These are phyloP conservation scores for Yarrowia divulgata DNA, from an alignment of 805 yeast genomes.

Conservation along the genomic window DNA sequence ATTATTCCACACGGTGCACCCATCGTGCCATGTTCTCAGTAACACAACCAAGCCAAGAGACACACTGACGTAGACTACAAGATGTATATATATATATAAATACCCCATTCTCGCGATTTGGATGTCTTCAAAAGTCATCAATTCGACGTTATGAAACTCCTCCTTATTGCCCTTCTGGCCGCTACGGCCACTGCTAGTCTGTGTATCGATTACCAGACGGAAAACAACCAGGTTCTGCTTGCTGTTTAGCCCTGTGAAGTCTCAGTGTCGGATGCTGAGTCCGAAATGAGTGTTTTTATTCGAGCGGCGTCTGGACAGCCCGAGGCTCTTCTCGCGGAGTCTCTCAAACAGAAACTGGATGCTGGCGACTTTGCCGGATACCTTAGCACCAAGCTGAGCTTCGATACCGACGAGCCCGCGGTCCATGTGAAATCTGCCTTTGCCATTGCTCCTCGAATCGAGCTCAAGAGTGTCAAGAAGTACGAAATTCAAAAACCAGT, in stretches of 20 bases:
- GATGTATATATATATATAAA: neutral
- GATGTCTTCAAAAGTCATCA: neutral
- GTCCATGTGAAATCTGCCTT: neutral
- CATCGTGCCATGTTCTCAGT: no score
- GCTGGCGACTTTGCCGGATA: constrained; percentile 7
- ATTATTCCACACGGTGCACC: no score
- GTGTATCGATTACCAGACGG: constrained; percentile 9
- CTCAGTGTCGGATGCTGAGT: neutral
- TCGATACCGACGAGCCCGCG: constrained; percentile 3
- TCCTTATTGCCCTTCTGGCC: neutral
- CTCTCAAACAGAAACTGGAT: constrained; percentile 12
- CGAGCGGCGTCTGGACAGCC: constrained; percentile 13
- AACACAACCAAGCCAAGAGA: neutral
- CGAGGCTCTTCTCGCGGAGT: constrained; percentile 1
- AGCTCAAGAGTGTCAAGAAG: constrained; percentile 19
- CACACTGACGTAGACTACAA: constrained; percentile 9
- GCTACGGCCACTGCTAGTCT: constrained; percentile 6
- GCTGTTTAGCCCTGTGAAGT: constrained; percentile 8
- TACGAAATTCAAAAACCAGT: neutral
- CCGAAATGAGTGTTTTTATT: constrained; percentile 21
- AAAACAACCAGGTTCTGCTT: constrained; percentile 5
- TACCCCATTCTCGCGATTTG: no score
- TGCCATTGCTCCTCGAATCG: constrained; percentile 8
- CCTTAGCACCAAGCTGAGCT: neutral
- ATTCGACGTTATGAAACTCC: neutral